These are phyloP conservation scores for Hyphodiscus sp. DNA, from an alignment of 2,329 filamentous ascomycete species.

Conservation along the genomic window DNA sequence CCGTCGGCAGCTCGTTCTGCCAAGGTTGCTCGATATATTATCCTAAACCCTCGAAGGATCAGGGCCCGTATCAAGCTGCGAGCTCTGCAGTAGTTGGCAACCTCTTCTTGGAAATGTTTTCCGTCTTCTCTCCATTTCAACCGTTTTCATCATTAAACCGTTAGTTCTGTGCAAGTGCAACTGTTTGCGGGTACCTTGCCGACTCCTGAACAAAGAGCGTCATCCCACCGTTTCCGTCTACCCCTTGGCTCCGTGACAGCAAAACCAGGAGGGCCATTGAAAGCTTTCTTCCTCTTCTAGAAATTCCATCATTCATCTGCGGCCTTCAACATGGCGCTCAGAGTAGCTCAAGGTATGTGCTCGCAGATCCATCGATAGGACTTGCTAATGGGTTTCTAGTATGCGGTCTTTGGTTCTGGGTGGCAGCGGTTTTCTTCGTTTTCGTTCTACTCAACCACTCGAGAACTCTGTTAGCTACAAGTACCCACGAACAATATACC, in stretches of 20 bases:
- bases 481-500: neutral
- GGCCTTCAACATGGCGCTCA: conserved; percentile 19
- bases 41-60: neutral
- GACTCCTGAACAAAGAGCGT: neutral
- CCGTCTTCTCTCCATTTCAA: neutral
- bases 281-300: neutral
- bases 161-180: neutral
- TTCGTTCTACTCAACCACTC: conserved; percentile 20
- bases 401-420: conserved; percentile 25
- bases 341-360: conserved; percentile 19
- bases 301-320: neutral
- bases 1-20: neutral
- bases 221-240: neutral
- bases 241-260: too few relatives aligned
- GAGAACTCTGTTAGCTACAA: conserved; percentile 4
- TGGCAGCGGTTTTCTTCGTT: conserved; percentile 22
- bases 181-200: neutral
- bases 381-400: conserved; percentile 8
- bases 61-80: neutral
- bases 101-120: neutral
- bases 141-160: neutral
- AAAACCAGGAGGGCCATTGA: too few relatives aligned
- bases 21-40: too few relatives aligned
- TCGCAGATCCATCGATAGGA: neutral
- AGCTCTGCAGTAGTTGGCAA: neutral